phyloP scores from a whole-genome alignment of 768 basidiomycete species.

The Russula sp. region DNA sequence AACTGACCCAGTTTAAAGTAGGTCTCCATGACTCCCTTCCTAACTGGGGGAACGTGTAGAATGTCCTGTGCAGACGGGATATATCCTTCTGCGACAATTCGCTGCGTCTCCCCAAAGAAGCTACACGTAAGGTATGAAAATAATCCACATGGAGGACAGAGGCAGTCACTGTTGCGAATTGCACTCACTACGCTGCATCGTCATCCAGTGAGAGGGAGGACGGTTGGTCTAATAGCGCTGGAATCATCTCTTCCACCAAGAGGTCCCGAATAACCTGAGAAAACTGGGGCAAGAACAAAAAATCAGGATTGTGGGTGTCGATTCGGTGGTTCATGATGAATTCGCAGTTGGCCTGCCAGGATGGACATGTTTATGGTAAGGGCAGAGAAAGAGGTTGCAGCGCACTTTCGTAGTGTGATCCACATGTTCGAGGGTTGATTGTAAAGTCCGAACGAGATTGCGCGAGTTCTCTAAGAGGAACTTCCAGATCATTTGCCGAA shows the following conservation, averaged over 20 bases:
- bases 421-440: too few species aligned
- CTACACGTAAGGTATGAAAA: slow-evolving; percentile 33
- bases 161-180: neutral
- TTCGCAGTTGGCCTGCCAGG: neutral
- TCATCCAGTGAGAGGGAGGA: neutral
- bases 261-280: neutral
- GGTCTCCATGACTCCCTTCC: slow-evolving; percentile 79
- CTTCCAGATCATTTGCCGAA: slow-evolving; percentile 2
- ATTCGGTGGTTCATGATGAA: neutral
- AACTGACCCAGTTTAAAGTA: slow-evolving; percentile 39
- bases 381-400: neutral
- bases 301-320: slow-evolving; percentile 21
- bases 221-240: neutral
- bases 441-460: neutral
- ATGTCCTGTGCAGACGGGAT: slow-evolving; percentile 81
- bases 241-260: slow-evolving; percentile 34
- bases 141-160: slow-evolving; percentile 16
- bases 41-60: slow-evolving; percentile 53
- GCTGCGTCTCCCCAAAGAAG: slow-evolving; percentile 76
- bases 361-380: neutral
- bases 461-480: neutral
- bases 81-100: slow-evolving; percentile 74
- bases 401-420: neutral
- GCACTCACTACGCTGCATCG: slow-evolving; percentile 12
- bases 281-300: slow-evolving; percentile 19